phyloP scores from a whole-genome alignment of 805 yeast genomes.

The Jamesozyma rosinii region DNA sequence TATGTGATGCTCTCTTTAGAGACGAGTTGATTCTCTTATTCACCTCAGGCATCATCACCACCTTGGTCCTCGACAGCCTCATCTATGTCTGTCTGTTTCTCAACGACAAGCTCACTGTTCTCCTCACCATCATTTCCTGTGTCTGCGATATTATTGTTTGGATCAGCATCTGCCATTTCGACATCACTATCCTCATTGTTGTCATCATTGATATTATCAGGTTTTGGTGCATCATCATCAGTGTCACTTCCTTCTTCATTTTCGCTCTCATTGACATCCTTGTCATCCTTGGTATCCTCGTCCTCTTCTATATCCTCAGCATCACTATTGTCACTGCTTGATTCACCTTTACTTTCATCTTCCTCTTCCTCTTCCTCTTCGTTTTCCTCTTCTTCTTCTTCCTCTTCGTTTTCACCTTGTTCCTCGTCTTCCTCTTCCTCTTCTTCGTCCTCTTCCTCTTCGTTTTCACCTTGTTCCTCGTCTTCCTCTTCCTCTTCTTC shows the following conservation, averaged over 20 bases:
- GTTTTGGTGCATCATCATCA: neutral
- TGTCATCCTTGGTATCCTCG: neutral
- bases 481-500: constrained; percentile 33
- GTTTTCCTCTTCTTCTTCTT: constrained; percentile 34
- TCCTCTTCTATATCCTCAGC: constrained; percentile 14
- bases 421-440: constrained; percentile 45
- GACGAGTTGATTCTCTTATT: no score
- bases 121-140: no score
- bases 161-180: neutral
- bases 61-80: no score
- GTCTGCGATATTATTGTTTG: no score
- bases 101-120: no score
- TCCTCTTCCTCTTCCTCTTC: constrained; percentile 24
- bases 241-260: neutral
- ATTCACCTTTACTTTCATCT: constrained; percentile 26
- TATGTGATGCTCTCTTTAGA: no score
- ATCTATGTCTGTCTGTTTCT: no score
- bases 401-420: constrained; percentile 24
- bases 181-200: neutral
- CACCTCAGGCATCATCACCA: no score
- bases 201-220: neutral
- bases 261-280: neutral
- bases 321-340: constrained; percentile 25
- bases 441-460: constrained; percentile 37
- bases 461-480: constrained; percentile 35